These are phyloP conservation scores for Cercospora brassicicola DNA, from an alignment of 2,329 filamentous ascomycete genomes.

Conservation along the genomic window DNA sequence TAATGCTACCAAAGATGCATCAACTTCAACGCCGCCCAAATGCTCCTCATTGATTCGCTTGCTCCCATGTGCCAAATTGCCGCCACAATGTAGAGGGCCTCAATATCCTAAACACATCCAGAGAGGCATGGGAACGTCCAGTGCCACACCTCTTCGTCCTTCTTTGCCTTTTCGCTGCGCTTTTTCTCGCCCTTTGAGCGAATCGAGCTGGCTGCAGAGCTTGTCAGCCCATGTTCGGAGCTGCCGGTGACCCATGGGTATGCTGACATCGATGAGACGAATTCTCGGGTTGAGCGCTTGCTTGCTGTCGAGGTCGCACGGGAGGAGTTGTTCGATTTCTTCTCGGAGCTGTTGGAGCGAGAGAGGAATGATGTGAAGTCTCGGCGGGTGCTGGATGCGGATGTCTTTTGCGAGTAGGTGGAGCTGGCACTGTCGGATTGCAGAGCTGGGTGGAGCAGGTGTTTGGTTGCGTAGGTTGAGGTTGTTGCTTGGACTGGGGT, in stretches of 20 bases:
- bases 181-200: neutral
- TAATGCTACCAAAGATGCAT: neutral
- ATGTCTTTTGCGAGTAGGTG: constrained; percentile 6
- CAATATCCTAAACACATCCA: constrained; percentile 14
- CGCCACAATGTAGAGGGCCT: neutral
- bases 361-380: constrained; percentile 3
- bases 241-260: constrained; percentile 8
- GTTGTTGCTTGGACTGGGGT: neutral
- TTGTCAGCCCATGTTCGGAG: neutral
- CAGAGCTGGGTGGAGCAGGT: neutral
- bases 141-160: neutral
- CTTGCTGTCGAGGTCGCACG: constrained; percentile 2
- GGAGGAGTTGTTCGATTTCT: neutral
- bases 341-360: neutral
- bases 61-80: neutral
- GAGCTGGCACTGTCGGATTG: constrained; percentile 2
- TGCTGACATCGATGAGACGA: constrained; percentile 1
- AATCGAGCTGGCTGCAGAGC: constrained; percentile 8
- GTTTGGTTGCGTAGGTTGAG: neutral
- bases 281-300: constrained; percentile 9
- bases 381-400: neutral
- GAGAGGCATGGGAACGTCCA: constrained; percentile 9
- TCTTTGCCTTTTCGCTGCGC: neutral
- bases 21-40: neutral
- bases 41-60: neutral